Conservation (phyloP, 768 basidiomycete genomes). For the Amanita exitialis region DNA sequence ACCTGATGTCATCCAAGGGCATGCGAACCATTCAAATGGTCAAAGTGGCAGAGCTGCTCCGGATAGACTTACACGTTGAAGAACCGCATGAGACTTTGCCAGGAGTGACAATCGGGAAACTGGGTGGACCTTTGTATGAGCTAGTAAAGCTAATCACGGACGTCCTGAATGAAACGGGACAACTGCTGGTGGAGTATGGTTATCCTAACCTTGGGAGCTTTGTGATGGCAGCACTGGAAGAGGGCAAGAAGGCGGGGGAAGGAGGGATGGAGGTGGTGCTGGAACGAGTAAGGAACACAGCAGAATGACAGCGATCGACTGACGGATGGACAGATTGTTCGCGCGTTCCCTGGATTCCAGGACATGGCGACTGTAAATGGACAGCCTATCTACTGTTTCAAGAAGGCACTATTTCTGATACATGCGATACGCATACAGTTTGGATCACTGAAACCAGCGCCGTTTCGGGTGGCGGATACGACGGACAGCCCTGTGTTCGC, state of each 20-base stretch:
- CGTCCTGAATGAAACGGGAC: slow-evolving; percentile 66
- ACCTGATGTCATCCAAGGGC: slow-evolving; percentile 58
- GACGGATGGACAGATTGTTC: slow-evolving; percentile 45
- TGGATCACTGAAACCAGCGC: slow-evolving; percentile 36
- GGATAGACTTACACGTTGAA: slow-evolving; percentile 62
- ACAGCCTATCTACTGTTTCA: slow-evolving; percentile 76
- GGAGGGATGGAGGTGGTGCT: slow-evolving; percentile 48
- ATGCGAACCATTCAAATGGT: slow-evolving; percentile 42
- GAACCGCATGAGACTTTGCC: slow-evolving; percentile 56
- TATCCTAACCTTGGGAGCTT: slow-evolving; percentile 69
- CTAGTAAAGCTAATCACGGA: slow-evolving; percentile 57
- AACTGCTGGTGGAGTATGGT: slow-evolving; percentile 45
- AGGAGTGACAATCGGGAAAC: slow-evolving; percentile 64
- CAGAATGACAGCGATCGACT: background rate
- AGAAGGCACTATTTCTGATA: slow-evolving; percentile 80
- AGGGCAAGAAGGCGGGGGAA: slow-evolving; percentile 28
- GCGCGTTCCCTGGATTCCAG: slow-evolving; percentile 71
- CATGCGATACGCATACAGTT: slow-evolving; percentile 64
- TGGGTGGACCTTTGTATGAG: slow-evolving; percentile 66
- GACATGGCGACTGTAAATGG: slow-evolving; percentile 66
- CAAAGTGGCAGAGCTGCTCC: slow-evolving; percentile 66
- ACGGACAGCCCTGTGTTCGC: slow-evolving; percentile 55
- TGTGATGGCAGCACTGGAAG: slow-evolving; percentile 56
- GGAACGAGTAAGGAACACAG: slow-evolving; percentile 40
- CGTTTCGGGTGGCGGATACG: slow-evolving; percentile 57